Evolutionary conservation across 192 early-diverging fungal species (phyloP), one percentile per base, ranked within the genome.

Genomic region (Pecoramyces ruminantium): DNA sequence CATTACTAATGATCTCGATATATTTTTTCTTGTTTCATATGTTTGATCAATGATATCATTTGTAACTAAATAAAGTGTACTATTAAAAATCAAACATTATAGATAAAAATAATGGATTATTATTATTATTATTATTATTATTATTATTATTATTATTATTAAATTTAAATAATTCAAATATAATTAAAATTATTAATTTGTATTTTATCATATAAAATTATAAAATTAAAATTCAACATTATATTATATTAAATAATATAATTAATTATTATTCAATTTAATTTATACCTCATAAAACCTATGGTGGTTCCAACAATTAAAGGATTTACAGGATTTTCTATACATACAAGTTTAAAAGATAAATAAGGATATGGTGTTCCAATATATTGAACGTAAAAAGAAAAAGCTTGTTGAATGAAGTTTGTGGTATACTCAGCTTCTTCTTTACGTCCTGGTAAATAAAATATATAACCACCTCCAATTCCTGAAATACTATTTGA

Each of bases 371-470:
- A 98, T 17, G 93, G 92, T 25, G 81, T 30, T 0, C 95, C 95
- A 78, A 93, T 92, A 86, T 94, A 95, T 81, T 94, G 93, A 82
- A 94, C 92, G 85, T 92, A 93, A 82, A 96, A 96, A 29, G 92
- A 93, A 85, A 96, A 87, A 9, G 93, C 92, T 87, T 93, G 84
- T 28, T 81, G 78, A 29, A 86, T 81, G 81, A 93, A 93, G n/a
- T 84, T 82, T 78, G 89, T 88, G 28, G 92, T 93, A 67, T 88
- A 83, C 39, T 85, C 87, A 27, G 95, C 87, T 79, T 94, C 93
- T 12, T 86, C 86, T 14, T 86, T 83, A 15, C 85, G 83, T 28
- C 92, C 92, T 12, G 92, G 90, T 29, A 87, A 82, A 38, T 89
- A 90, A 80, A 96, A 96, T 0, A 88, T 94, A 87, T 91, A 95